Evolutionary conservation across 768 basidiomycete species (phyloP), one percentile per base, ranked within the genome.

Genomic region (Suillus occidentalis): DNA sequence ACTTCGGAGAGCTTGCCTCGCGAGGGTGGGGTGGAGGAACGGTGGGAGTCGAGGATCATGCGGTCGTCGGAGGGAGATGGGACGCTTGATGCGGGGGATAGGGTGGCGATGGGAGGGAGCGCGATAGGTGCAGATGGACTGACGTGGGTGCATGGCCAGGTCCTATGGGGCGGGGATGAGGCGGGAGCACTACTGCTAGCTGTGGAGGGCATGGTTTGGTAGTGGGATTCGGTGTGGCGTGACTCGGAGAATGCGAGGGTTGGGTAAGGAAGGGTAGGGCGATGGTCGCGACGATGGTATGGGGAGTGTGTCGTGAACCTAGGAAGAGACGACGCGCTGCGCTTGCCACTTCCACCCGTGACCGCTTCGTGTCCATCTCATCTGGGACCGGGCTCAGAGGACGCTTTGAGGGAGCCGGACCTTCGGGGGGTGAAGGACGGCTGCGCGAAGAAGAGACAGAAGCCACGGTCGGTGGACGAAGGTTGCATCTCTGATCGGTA

Each of bases 151-250:
- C 75, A 60, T 85, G 77, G 0, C 85, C 84, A 1, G 77, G 71
- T 18, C 90, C 90, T 59, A 90, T 82, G 13, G 90, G 90, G 31
- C 88, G 83, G 53, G 91, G 90, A 72, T 91, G 91, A 31, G 89
- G 89, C 49, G 91, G 91, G 39, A 92, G 81, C 8, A 85, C 83
- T 37, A 83, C 81, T 7, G 88, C 83, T 14, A 90, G 77, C 31
- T 86, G 74, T 0, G 90, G 87, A 82, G 63, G 78, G 57, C 71
- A n/a, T 81, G 65, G 84, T 78, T 43, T 83, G 80, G 64, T 83
- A 86, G 36, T 67, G 42, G 13, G 65, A 10, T n/a, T 77, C 76
- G 5, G 34, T 63, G 3, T 73, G 85, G 37, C 88, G 85, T 14
- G 83, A 80, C 72, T 91, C 90, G 22, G 89, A 89, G 90, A 91